Evolutionary conservation across 2,329 filamentous ascomycete species (phyloP), one percentile per base, ranked within the genome.

Genomic region (Aspergillus ruber): DNA sequence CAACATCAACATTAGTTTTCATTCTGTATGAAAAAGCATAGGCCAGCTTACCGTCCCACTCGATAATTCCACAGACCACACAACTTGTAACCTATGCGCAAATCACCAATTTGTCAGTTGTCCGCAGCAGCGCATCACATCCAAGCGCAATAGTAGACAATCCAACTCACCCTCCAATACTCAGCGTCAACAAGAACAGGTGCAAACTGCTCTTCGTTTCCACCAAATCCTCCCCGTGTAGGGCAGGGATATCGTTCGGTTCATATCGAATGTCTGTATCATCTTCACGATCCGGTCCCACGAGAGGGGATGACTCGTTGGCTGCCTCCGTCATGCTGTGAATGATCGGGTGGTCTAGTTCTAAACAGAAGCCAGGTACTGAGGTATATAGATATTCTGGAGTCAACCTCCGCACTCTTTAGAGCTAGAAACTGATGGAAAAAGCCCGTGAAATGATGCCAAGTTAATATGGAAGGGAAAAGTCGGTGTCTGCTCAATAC

Each of bases 31-130:
- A 29, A 13, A 15, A 6, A 12, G 25, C 8, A 18, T 29, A 39
- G 35, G 41, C 20, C 2, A 25, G 69, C 76, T 61, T 65, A 80
- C 78, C 45, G 91, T 95, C 58, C 90, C 90, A 73, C 95, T 91
- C 46, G 90, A 95, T 38, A 95, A 77, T 68, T 97, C 91, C 38
- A 95, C 90, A 1, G 90, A 90, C 91, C 91, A 97, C 23, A 91
- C 90, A 57, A 97, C 86, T 71, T 97, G 91, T 52, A 97, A 74
- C 20, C 88, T 78, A 54, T 21, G 21, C 21, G 21, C 21, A 6
- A 21, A 29, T 32, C 25, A 23, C 32, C 15, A 23, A 21, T 18
- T 42, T 38, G 23, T 42, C 17, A n/a, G n/a, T 8, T 25, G 35
- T 17, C 18, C 25, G 6, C 33, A 18, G 1, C 10, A 10, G 9